Conservation (phyloP, 2,329 filamentous ascomycete genomes). For the Alternaria alternata region DNA sequence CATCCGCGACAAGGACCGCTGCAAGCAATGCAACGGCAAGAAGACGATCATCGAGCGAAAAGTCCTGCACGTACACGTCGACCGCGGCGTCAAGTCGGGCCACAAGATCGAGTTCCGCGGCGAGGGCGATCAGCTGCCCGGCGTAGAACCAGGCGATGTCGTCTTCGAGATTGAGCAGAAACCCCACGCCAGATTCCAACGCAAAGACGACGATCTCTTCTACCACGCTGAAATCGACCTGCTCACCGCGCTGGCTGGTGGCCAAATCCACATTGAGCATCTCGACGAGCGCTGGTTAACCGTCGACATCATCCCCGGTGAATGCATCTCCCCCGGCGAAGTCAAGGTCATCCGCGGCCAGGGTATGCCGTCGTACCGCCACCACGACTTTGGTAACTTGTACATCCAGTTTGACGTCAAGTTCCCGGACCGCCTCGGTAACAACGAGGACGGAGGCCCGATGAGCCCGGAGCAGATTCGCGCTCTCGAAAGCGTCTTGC, state of each 20-base stretch:
- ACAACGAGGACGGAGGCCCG: conserved; percentile 55
- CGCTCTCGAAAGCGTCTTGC: conserved; percentile 84
- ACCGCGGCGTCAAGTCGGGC: conserved; percentile 90
- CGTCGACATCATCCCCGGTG: conserved; percentile 90
- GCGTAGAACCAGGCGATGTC: conserved; percentile 92
- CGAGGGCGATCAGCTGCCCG: conserved; percentile 94
- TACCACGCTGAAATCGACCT: conserved; percentile 96
- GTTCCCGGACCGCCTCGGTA: conserved; percentile 72
- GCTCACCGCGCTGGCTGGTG: conserved; percentile 91
- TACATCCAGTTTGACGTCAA: conserved; percentile 98
- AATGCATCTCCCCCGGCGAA: conserved; percentile 88
- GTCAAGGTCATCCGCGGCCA: conserved; percentile 95
- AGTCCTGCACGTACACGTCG: conserved; percentile 97
- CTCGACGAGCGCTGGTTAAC: conserved; percentile 97
- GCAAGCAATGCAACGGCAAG: conserved; percentile 96
- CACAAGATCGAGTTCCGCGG: conserved; percentile 97
- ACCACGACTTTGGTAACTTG: conserved; percentile 94
- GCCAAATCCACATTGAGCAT: conserved; percentile 91
- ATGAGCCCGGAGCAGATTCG: conserved; percentile 74
- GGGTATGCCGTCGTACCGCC: conserved; percentile 95
- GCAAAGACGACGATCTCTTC: conserved; percentile 94
- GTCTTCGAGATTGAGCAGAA: conserved; percentile 99
- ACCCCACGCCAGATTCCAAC: conserved; percentile 93
- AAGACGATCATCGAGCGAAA: conserved; percentile 98
- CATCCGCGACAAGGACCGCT: conserved; percentile 95